Evolutionary conservation across 1,284 basidiomycete species (phyloP).

Genomic region (Crocinoboletus sp.): DNA sequence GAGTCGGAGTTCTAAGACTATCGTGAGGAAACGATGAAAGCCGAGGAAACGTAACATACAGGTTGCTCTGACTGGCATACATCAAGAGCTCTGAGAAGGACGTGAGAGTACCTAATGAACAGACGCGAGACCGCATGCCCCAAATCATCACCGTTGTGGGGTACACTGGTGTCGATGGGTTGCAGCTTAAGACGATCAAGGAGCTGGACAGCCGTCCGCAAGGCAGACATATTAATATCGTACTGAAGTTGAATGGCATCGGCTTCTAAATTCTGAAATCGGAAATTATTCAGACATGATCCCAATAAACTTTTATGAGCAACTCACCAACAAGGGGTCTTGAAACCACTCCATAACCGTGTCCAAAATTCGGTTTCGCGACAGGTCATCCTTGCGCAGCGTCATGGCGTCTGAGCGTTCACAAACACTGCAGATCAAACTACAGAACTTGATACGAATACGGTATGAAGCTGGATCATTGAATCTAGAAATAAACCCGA

Average conservation of each 20-base stretch:
- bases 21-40: conserved; percentile 6
- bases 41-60: conserved; percentile 32
- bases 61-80: conserved; percentile 42
- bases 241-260: conserved; percentile 39
- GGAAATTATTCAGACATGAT: conserved; percentile 10
- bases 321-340: conserved; percentile 44
- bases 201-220: conserved; percentile 71
- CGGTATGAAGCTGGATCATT: conserved; percentile 52
- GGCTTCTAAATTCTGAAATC: conserved; percentile 24
- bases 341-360: conserved; percentile 75
- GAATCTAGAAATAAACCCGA: conserved; percentile 63
- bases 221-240: conserved; percentile 69
- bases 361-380: conserved; percentile 71
- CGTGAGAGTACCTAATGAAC: conserved; percentile 72
- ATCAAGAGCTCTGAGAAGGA: conserved; percentile 61
- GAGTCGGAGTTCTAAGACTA: conserved; percentile 43
- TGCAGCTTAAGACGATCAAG: conserved; percentile 73
- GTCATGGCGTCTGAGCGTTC: conserved; percentile 56
- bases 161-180: conserved; percentile 46
- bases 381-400: conserved; percentile 60
- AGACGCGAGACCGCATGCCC: conserved; percentile 69
- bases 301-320: not conserved
- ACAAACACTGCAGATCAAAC: conserved; percentile 66
- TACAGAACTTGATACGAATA: conserved; percentile 74
- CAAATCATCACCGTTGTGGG: conserved; percentile 58